Percentiles rank a stretch among this genome's conserved stretches.
Evolutionary conservation across 2,329 filamentous ascomycete genomes (phyloP).

Genomic region (Diaporthe ampelina): DNA sequence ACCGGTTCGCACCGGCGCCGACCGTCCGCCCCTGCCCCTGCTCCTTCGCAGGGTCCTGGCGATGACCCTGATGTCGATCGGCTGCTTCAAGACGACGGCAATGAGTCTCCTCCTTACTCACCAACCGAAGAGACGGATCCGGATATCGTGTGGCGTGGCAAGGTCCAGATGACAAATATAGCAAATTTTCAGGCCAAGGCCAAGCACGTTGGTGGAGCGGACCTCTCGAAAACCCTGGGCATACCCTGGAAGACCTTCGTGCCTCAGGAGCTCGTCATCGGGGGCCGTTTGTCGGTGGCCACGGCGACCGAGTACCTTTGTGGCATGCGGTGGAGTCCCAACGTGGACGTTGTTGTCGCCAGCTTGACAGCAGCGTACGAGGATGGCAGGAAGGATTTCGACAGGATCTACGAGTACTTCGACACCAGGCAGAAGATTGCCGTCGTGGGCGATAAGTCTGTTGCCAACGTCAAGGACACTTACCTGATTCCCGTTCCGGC

Average conservation of each 20-base stretch:
- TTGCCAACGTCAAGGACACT: conserved; percentile 85
- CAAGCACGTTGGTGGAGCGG: conserved; percentile 86
- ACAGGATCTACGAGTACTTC: conserved; percentile 90
- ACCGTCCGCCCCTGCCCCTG: conserved; percentile 61
- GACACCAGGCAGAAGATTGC: conserved; percentile 85
- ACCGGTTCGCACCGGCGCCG: conserved; percentile 62
- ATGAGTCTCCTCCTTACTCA: conserved; percentile 85
- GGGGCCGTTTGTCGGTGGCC: conserved; percentile 84
- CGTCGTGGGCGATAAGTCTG: conserved; percentile 83
- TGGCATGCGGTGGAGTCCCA: conserved; percentile 83
- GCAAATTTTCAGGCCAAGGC: conserved; percentile 83
- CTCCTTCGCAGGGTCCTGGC: conserved; percentile 66
- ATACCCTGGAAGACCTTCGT: conserved; percentile 80
- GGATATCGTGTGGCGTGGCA: conserved; percentile 83
- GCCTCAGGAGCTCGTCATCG: conserved; percentile 77
- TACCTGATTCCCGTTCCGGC: conserved; percentile 90
- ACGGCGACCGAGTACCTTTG: conserved; percentile 94
- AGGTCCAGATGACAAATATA: conserved; percentile 81
- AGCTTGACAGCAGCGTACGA: conserved; percentile 76
- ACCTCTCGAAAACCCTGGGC: conserved; percentile 72
- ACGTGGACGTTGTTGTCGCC: conserved; percentile 87
- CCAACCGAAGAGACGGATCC: conserved; percentile 82
- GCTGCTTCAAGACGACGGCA: conserved; percentile 85
- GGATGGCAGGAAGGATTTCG: conserved; percentile 73
- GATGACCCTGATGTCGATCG: conserved; percentile 92